phyloP scores from a whole-genome alignment of 371 early-diverging fungal species.

The Syncephalastrum contaminatum region DNA sequence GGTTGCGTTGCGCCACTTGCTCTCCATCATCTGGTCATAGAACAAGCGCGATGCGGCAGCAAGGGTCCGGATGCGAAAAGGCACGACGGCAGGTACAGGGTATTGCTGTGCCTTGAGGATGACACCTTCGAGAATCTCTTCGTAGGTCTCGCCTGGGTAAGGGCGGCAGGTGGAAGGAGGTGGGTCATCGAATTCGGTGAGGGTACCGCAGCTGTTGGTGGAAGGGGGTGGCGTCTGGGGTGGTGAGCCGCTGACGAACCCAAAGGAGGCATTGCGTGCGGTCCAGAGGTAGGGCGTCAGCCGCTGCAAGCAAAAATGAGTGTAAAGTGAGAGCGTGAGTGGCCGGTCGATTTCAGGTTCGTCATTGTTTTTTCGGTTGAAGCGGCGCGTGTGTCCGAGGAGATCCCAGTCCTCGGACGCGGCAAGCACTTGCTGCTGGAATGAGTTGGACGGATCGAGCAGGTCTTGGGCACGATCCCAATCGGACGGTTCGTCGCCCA shows the following conservation, averaged over 20 bases:
- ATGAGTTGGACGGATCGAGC: slow-evolving; percentile 9
- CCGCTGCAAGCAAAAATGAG: slow-evolving; percentile 28
- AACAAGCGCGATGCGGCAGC: slow-evolving; percentile 29
- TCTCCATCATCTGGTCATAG: slow-evolving; percentile 40
- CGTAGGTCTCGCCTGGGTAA: slow-evolving; percentile 22
- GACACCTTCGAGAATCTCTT: slow-evolving; percentile 22
- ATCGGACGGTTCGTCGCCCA: slow-evolving; percentile 36
- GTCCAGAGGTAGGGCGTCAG: slow-evolving; percentile 36
- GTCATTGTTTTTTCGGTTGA: slow-evolving; percentile 27
- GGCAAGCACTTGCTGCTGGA: slow-evolving; percentile 12
- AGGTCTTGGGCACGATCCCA: slow-evolving; percentile 37
- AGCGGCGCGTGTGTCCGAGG: slow-evolving; percentile 22
- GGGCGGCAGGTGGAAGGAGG: slow-evolving; percentile 25
- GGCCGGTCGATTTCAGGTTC: slow-evolving; percentile 22
- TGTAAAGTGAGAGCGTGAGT: slow-evolving; percentile 23
- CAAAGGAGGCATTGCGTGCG: slow-evolving; percentile 18
- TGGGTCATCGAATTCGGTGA: slow-evolving; percentile 36
- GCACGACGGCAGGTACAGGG: slow-evolving; percentile 19
- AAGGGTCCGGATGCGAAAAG: slow-evolving; percentile 33
- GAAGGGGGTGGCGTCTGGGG: slow-evolving; percentile 1
- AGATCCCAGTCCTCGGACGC: slow-evolving; percentile 34
- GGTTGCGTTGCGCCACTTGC: slow-evolving; percentile 51
- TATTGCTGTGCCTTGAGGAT: slow-evolving; percentile 20
- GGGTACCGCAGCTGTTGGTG: slow-evolving; percentile 9
- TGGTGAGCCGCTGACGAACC: slow-evolving; percentile 7